Base-by-base conservation (phyloP, 108 stramenopile species). In the Fragilariopsis cylindrus region DNA sequence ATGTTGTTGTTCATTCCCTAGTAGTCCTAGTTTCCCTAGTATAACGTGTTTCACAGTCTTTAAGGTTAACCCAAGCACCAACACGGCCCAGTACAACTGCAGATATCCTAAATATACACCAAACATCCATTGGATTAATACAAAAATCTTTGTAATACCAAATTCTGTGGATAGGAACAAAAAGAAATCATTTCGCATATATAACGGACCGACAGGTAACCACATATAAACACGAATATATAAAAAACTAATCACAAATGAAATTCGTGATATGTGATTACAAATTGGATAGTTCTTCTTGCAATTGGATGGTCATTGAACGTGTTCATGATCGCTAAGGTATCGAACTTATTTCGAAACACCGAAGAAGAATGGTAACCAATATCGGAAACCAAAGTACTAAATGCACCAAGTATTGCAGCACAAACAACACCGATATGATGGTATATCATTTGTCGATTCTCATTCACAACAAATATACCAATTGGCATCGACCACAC, bases 401-500 rank as follows among this genome's bases (percentile, higher is more conserved):
- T 56, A 57, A 84, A 88, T 4, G 78, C 76, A 1, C 81, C 72
- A 42, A 82, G 60, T 40, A 69, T 52, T 0, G 79, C 67, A 3
- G 86, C 80, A 41, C 82, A 73, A 53, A 91, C 77, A 63, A 90
- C 89, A 2, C 88, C 76, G 8, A 85, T 39, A 55, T 93, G 92
- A 84, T 93, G 92, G 4, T 80, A 39, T 9, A 93, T 76, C 90
- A 93, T 93, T 48, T 82, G 69, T 7, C 56, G 70, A 13, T 75
- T 58, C 79, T 94, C 92, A 8, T 75, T 63, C 7, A 89, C 84
- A 39, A 67, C 72, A 9, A 84, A 69, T 5, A 81, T 39, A 18
- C 90, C 90, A 12, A 91, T 67, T 2, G 90, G 90, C 1, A 90
- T 75, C 0, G 86, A 86, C 90, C 90, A 94, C 8, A 91, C 30